Evolutionary conservation across 768 basidiomycete species (phyloP).

Genomic region (Pleurotus ostreatus): DNA sequence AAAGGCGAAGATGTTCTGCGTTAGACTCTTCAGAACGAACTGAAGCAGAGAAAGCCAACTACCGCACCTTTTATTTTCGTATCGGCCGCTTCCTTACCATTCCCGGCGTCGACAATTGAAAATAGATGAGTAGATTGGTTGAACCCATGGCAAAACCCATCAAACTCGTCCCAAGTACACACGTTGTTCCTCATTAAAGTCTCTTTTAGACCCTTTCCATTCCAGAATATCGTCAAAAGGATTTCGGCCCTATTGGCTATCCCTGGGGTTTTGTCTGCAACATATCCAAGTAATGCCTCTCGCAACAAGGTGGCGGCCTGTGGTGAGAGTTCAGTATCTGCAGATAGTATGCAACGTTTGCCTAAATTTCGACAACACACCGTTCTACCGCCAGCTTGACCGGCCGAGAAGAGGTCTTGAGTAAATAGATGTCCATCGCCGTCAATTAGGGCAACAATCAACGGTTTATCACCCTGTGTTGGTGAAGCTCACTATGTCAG

Average conservation of each 20-base stretch:
- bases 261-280: slow-evolving; percentile 1
- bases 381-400: slow-evolving; percentile 37
- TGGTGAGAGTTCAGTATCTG: slow-evolving; percentile 12
- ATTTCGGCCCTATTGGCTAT: slow-evolving; percentile 21
- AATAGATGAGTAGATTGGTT: slow-evolving; percentile 46
- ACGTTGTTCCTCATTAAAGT: slow-evolving; percentile 26
- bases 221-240: slow-evolving; percentile 38
- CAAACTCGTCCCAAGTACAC: slow-evolving; percentile 33
- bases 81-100: slow-evolving; percentile 50
- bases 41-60: slow-evolving; percentile 11
- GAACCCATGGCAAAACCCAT: slow-evolving; percentile 45
- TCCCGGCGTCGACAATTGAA: slow-evolving; percentile 47
- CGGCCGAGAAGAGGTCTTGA: slow-evolving; percentile 31
- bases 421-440: slow-evolving; percentile 42
- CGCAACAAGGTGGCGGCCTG: slow-evolving; percentile 27
- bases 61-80: slow-evolving; percentile 46
- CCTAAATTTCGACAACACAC: slow-evolving; percentile 30
- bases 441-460: slow-evolving; percentile 40
- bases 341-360: slow-evolving; percentile 13
- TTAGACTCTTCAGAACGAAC: neutral
- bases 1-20: slow-evolving; percentile 38
- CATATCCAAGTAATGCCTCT: slow-evolving; percentile 16
- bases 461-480: slow-evolving; percentile 33
- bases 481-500: neutral
- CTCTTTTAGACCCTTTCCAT: slow-evolving; percentile 38